A percentile compares a stretch with the other conserved stretches of the same genome.
These are phyloP conservation scores for Dalbergia cochinchinensis DNA, from an alignment of 306 rosid species.

Conservation along the genomic window DNA sequence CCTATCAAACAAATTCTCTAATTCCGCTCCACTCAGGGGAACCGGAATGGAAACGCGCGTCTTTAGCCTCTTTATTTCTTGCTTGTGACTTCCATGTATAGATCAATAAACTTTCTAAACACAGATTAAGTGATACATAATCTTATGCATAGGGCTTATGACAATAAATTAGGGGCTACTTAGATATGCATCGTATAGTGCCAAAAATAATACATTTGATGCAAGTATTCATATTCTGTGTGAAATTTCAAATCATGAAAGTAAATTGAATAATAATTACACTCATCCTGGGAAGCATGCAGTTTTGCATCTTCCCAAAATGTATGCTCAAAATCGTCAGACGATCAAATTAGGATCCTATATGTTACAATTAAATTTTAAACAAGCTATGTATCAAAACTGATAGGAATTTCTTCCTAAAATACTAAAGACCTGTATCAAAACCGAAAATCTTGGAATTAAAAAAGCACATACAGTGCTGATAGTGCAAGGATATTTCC, in stretches of 20 bases:
- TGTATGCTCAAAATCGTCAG: background rate
- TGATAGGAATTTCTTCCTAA: no score
- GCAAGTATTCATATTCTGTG: background rate
- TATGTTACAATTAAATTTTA: slow-evolving; percentile 15
- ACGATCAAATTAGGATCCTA: slow-evolving; percentile 7
- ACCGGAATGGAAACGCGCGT: no score
- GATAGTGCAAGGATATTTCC: background rate
- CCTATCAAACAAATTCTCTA: no score
- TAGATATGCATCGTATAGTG: no score
- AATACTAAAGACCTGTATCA: background rate
- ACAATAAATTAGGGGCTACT: no score
- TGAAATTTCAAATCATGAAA: slow-evolving; percentile 3
- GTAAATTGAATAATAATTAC: slow-evolving; percentile 9
- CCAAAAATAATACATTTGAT: no score
- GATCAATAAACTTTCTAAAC: no score
- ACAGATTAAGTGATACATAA: no score
- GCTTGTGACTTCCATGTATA: no score
- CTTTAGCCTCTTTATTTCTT: no score
- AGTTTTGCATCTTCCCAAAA: slow-evolving; percentile 15
- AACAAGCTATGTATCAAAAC: background rate
- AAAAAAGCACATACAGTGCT: background rate
- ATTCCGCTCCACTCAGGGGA: no score
- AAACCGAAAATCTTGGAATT: background rate
- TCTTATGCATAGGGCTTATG: no score
- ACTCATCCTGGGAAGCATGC: slow-evolving; percentile 25